Base-by-base conservation (phyloP, 2,329 filamentous ascomycete species). In the Cadophora sp. region DNA sequence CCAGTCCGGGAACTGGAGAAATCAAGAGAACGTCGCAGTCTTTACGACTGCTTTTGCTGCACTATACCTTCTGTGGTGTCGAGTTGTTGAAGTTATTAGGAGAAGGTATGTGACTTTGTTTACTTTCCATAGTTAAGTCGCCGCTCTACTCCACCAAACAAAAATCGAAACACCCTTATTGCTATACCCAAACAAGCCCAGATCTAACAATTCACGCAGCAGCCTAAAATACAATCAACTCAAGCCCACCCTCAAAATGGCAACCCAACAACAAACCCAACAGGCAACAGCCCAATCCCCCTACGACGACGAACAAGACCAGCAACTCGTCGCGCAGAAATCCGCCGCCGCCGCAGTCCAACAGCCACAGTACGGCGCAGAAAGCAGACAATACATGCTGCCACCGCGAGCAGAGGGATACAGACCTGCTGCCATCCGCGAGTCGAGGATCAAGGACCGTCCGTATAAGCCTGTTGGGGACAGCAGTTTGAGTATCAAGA, bases 401-500 rank as follows among this genome's bases (percentile, higher is more conserved):
- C 48, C 48, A 19, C 64, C 58, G 9, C 31, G 63, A 8, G 51
- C 51, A 4, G 67, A 69, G 34, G 67, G 64, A 7, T 64, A 66
- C 31, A 50, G 69, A 12, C 60, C 65, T 8, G 53, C 64, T 9
- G 68, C 67, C 26, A 68, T 72, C 50, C 48, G 71, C 3, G 69
- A 79, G 69, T 78, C 76, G 9, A 75, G 77, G 65, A 79, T 79
- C 62, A 72, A 76, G 50, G 77, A 79, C 68, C 71, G 77, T 5
- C 77, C 76, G 8, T n/a, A 69, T 19, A 60, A 43, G 51, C 76
- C 76, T 64, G 72, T 73, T 34, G 77, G 61, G 31, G 48, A 63
- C 16, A 75, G 65, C 46, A 63, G 61, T 40, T 51, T 63, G 61
- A 63, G 61, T 26, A 63, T 63, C n/a, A 63, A 63, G 48, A 78